A percentile compares a stretch with the other conserved stretches of the same genome.
Conservation (phyloP, 352 stramenopile species). For the Pythium oligandrum region DNA sequence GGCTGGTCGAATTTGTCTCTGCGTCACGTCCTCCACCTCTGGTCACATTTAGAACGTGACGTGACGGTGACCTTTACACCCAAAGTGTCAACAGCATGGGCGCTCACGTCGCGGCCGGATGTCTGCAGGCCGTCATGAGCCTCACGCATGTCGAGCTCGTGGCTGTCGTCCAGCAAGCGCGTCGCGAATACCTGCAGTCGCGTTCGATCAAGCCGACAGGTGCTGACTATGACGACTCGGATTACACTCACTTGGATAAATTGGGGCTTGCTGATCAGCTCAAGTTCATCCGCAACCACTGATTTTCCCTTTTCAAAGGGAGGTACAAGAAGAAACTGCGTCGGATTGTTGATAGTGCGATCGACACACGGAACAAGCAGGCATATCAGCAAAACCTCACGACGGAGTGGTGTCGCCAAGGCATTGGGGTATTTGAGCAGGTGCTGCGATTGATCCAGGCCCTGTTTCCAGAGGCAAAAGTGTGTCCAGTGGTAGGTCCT, state of each 20-base stretch:
- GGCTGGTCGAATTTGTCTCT: too few species aligned
- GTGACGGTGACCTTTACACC: too few species aligned
- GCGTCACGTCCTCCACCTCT: too few species aligned
- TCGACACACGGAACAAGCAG: slow-evolving; percentile 34
- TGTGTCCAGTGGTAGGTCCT: too few species aligned
- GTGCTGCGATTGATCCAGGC: slow-evolving; percentile 27
- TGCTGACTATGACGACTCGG: too few species aligned
- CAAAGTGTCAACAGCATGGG: too few species aligned
- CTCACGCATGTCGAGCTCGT: slow-evolving; percentile 31
- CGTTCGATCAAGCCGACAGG: too few species aligned
- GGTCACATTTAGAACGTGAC: too few species aligned
- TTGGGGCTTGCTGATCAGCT: slow-evolving; percentile 19
- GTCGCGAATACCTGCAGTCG: slow-evolving; percentile 1
- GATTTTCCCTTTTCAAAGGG: slow-evolving; percentile 27
- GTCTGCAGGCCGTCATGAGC: slow-evolving; percentile 38
- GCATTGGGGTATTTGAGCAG: slow-evolving; percentile 28
- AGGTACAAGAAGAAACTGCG: slow-evolving; percentile 20
- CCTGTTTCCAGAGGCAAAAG: too few species aligned
- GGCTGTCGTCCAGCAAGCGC: slow-evolving; percentile 29
- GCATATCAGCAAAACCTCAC: slow-evolving; percentile 28
- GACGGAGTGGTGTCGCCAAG: slow-evolving; percentile 20
- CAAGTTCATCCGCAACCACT: slow-evolving; percentile 33
- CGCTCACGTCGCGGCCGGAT: slow-evolving; percentile 18
- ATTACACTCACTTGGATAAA: slow-evolving; percentile 2
- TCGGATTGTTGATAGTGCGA: slow-evolving; percentile 23